Conservation (phyloP, 345 rosid genomes). For the Ceriops decandra region DNA sequence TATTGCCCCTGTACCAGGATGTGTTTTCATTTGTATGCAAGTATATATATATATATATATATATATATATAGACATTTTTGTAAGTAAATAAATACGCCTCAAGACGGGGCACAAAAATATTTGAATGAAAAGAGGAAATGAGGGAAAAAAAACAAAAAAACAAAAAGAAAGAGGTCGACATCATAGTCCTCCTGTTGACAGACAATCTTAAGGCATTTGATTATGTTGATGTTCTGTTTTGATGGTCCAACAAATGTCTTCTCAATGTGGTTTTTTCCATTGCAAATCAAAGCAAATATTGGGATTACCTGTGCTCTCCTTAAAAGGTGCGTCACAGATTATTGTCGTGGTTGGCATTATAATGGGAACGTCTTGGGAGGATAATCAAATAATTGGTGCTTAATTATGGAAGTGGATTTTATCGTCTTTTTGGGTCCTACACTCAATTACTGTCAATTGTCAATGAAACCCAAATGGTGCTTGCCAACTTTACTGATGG, state of each 20-base stretch:
- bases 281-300: neutral
- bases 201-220: slow-evolving; percentile 10
- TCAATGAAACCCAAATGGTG: too few relatives aligned
- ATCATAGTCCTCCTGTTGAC: slow-evolving; percentile 8
- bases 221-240: neutral
- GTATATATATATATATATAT: too few relatives aligned
- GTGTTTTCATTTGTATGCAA: too few relatives aligned
- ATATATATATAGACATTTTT: too few relatives aligned
- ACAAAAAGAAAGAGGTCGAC: neutral
- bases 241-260: too few relatives aligned
- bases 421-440: slow-evolving; percentile 4
- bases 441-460: neutral
- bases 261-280: too few relatives aligned
- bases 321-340: slow-evolving; percentile 9
- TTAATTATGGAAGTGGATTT: slow-evolving; percentile 1
- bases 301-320: neutral
- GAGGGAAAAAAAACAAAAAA: neutral
- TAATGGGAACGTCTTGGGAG: slow-evolving; percentile 1
- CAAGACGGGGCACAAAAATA: too few relatives aligned
- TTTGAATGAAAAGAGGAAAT: too few relatives aligned
- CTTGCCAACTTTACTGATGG: neutral
- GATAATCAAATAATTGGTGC: slow-evolving; percentile 3
- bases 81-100: too few relatives aligned
- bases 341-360: slow-evolving; percentile 11
- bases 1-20: too few relatives aligned